Evolutionary conservation across 73 alveolate species (phyloP), one percentile per base, ranked within the genome.

Genomic region (Tetrahymena borealis): DNA sequence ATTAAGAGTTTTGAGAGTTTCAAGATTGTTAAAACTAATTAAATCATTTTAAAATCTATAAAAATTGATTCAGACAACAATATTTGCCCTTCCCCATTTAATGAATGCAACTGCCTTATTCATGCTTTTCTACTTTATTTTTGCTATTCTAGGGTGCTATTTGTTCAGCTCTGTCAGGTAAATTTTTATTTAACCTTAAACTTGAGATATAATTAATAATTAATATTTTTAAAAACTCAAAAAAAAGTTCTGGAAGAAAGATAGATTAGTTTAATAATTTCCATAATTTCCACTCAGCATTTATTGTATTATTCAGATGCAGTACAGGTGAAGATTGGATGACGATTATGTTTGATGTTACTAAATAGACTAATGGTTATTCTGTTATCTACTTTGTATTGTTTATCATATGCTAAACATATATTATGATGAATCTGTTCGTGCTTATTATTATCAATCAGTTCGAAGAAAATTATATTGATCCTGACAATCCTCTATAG

Each of bases 281-380:
- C 38, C 32, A 78, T 36, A 90, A 92, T 78, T 92, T 92, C 90
- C 95, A 92, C 90, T 90, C 90, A 33, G 90, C 95, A 12, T 92
- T 92, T 78, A 78, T 60, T 11, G 9, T 92, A 6, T 79, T 92
- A 79, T 92, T 40, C 94, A 93, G 94, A 90, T 96, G 91, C 13
- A 97, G 99, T 7, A 98, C 99, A 37, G 99, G 99, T 42, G 99
- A 97, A 92, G 94, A 96, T 93, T 98, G 99, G 99, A 79, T 92
- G 78, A 39, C 85, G 38, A 90, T 98, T 2, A 97, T 98, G 99
- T 85, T 60, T 24, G 97, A 97, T 91, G 36, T 94, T 9, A 91
- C 40, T 78, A 38, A 16, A 78, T 90, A 37, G 24, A 91, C 93
- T 0, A 28, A 78, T 39, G 91, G 92, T 32, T 93, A 93, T 39